These are phyloP conservation scores for Coleophoma crateriformis DNA, from an alignment of 2,329 filamentous ascomycete genomes.

Conservation along the genomic window DNA sequence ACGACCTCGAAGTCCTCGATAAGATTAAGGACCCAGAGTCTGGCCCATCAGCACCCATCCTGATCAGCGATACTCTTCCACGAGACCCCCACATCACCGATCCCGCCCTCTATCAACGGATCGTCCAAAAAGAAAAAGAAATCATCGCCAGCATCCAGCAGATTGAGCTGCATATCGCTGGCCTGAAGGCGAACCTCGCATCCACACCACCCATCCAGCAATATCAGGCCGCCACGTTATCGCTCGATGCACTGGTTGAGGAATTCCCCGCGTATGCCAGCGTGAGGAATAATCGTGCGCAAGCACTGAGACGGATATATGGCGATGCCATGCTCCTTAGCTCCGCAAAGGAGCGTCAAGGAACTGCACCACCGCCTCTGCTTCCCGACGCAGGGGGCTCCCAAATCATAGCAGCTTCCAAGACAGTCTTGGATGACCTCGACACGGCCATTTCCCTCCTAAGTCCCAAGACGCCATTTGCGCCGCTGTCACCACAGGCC, in stretches of 20 bases:
- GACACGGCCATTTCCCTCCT: slow-evolving; percentile 53
- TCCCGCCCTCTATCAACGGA: slow-evolving; percentile 39
- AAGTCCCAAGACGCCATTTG: slow-evolving; percentile 43
- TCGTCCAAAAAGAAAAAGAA: slow-evolving; percentile 45
- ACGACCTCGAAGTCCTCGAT: slow-evolving; percentile 56
- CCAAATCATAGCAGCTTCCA: slow-evolving; percentile 33
- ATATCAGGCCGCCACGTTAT: slow-evolving; percentile 42
- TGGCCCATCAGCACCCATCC: slow-evolving; percentile 46
- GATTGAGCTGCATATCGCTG: slow-evolving; percentile 46
- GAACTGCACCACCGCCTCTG: slow-evolving; percentile 4
- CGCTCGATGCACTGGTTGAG: slow-evolving; percentile 50
- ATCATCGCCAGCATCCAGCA: slow-evolving; percentile 50
- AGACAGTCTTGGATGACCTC: slow-evolving; percentile 45
- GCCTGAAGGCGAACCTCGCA: slow-evolving; percentile 16
- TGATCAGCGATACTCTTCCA: slow-evolving; percentile 43
- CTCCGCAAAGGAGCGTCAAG: neutral
- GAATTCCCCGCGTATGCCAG: slow-evolving; percentile 63
- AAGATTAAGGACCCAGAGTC: slow-evolving; percentile 65
- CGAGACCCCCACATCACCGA: slow-evolving; percentile 54
- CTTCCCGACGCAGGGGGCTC: slow-evolving; percentile 35
- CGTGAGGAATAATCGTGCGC: slow-evolving; percentile 69
- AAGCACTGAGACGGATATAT: slow-evolving; percentile 56
- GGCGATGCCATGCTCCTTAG: slow-evolving; percentile 52
- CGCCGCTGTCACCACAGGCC: slow-evolving; percentile 56
- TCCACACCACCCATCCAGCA: slow-evolving; percentile 26